Evolutionary conservation across 2,329 filamentous ascomycete species (phyloP), one percentile per base, ranked within the genome.

Genomic region (Verticillium zaregamsianum): DNA sequence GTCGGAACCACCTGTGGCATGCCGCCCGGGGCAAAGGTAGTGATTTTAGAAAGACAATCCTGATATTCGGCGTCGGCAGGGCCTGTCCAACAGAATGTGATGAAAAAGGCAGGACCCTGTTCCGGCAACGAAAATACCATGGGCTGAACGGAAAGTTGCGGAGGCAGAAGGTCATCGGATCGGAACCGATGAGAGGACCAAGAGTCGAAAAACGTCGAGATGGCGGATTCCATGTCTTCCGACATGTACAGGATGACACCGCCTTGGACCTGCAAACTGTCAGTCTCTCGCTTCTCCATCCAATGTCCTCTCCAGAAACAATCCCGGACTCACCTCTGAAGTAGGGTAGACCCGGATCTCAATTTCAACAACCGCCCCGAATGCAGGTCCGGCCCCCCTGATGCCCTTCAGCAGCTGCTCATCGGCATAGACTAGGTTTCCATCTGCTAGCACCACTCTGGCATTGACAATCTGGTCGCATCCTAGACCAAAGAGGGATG

Each of bases 341-440:
- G 72, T 59, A 3, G 71, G 69, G 61, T 79, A 78, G 3, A 78
- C 66, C 62, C 74, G 78, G 62, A 80, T 70, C 3, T 69, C 73
- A 7, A 79, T 40, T 62, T 79, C 75, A 8, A 76, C 71, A 52
- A 80, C 74, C 12, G 77, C 67, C 3, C 76, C 77, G 28, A 79
- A 73, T 12, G 69, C 69, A 4, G 76, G 74, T 31, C 77, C 77
- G 5, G 70, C 77, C 2, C 78, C 78, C 1, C 77, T 69, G 20
- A 80, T 74, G 1, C 72, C 76, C 52, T 69, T 71, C 20, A 79
- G 63, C 37, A 80, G 61, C 11, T 68, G 68, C 15, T 74, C 71
- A 49, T 75, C 71, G 1, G 77, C 77, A 6, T 75, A 71, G 7
- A 76, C 65, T 1, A 79, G 64, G 8, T 72, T 62, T 4, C 77